phyloP scores from a whole-genome alignment of 257 asterid species.

The Leptodermis oblonga region DNA sequence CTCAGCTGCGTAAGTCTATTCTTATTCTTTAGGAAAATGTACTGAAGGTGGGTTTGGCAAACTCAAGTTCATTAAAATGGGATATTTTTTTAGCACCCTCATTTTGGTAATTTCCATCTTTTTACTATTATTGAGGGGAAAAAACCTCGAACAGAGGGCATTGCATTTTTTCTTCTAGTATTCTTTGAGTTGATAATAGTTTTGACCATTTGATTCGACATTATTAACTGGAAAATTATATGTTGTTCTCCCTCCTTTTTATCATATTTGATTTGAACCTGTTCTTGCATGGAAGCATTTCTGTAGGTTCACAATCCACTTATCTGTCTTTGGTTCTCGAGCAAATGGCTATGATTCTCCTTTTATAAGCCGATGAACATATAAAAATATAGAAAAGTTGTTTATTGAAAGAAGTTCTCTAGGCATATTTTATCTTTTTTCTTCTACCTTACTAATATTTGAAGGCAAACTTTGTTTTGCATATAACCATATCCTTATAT shows the following conservation, averaged over 20 bases:
- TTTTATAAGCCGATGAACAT: conserved; percentile 53
- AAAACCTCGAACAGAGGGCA: too few relatives aligned
- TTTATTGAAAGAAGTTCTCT: conserved; percentile 64
- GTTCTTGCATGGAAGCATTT: too few relatives aligned
- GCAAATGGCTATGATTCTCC: neutral
- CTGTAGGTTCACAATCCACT: neutral
- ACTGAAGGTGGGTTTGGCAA: too few relatives aligned
- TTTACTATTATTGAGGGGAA: too few relatives aligned
- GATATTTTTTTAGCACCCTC: too few relatives aligned
- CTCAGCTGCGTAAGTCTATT: too few relatives aligned
- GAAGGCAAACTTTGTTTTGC: neutral
- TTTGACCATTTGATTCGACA: too few relatives aligned
- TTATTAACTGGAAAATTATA: neutral
- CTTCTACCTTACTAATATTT: neutral
- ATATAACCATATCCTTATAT: neutral
- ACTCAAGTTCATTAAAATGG: too few relatives aligned
- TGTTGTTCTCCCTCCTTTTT: neutral
- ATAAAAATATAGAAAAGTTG: conserved; percentile 63
- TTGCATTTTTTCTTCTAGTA: too few relatives aligned
- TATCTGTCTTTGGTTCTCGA: neutral
- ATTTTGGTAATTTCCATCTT: too few relatives aligned
- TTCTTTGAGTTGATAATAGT: neutral
- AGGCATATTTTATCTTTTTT: neutral
- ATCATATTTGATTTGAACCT: neutral
- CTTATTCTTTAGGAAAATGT: too few relatives aligned